phyloP scores from a whole-genome alignment of 345 rosid species.

The Rhizophora mangle region DNA sequence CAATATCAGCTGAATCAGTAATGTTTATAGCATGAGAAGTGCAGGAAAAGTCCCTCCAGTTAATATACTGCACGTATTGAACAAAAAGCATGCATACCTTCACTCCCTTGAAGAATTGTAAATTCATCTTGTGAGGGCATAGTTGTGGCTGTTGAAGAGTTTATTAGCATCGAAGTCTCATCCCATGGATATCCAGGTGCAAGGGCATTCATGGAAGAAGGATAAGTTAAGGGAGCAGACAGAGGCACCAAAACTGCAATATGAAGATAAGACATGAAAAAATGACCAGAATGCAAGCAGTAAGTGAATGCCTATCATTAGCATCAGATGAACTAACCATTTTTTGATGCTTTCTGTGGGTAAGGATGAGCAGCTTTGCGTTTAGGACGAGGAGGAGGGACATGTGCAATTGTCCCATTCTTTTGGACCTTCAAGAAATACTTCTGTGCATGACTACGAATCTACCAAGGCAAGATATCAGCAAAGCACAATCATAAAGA shows the following conservation, averaged over 20 bases:
- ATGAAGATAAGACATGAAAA: constrained; percentile 12
- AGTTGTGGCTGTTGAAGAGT: constrained; percentile 36
- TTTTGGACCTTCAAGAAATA: constrained; percentile 96
- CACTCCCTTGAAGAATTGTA: constrained; percentile 40
- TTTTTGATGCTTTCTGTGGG: constrained; percentile 89
- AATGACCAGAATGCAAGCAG: neutral
- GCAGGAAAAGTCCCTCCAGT: constrained; percentile 48
- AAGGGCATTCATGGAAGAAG: constrained; percentile 36
- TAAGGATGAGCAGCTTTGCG: constrained; percentile 96
- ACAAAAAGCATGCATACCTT: constrained; percentile 48
- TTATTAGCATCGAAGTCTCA: constrained; percentile 52
- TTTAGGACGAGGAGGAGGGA: constrained; percentile 97
- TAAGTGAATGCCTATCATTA: neutral
- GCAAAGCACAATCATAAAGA: constrained; percentile 5
- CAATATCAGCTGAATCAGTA: constrained; percentile 96
- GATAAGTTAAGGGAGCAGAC: constrained; percentile 56
- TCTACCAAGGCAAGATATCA: constrained; percentile 42
- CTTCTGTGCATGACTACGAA: constrained; percentile 97
- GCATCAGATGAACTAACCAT: constrained; percentile 41
- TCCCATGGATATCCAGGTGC: constrained; percentile 65
- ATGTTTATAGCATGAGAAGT: constrained; percentile 61
- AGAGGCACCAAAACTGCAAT: constrained; percentile 53
- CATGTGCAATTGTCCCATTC: constrained; percentile 84
- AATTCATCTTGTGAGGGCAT: constrained; percentile 53
- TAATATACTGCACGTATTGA: constrained; percentile 25